Percentiles rank a stretch among this genome's conserved stretches.
These are phyloP conservation scores for Boletus huronensis DNA, from an alignment of 768 basidiomycete species.

Conservation along the genomic window DNA sequence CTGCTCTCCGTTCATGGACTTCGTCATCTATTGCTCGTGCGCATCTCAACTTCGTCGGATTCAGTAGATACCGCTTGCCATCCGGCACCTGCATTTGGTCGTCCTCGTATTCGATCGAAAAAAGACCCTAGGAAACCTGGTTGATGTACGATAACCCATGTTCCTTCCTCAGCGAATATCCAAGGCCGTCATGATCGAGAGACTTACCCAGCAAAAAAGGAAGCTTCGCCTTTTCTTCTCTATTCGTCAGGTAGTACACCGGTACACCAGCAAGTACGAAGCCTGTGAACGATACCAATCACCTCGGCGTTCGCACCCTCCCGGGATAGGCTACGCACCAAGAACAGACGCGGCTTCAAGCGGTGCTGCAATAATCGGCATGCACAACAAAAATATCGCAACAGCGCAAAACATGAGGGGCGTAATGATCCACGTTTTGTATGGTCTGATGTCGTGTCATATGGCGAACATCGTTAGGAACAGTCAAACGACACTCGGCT, in stretches of 20 bases:
- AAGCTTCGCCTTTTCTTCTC: constrained; percentile 39
- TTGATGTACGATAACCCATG: not conserved
- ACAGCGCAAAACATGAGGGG: constrained; percentile 88
- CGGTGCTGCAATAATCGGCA: constrained; percentile 94
- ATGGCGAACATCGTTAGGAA: not conserved
- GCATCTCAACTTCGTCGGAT: constrained; percentile 62
- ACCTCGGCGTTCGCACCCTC: not conserved
- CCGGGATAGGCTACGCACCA: constrained; percentile 44
- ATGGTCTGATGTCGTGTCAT: constrained; percentile 56
- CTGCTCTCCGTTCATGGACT: not conserved
- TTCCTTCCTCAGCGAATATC: not conserved
- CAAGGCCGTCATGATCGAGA: not conserved
- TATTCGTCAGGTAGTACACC: constrained; percentile 76
- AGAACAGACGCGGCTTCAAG: constrained; percentile 83
- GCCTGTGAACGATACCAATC: constrained; percentile 37
- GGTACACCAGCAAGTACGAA: constrained; percentile 80
- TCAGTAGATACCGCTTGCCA: constrained; percentile 79
- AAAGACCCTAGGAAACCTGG: constrained; percentile 42
- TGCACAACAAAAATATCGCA: constrained; percentile 59
- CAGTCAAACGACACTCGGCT: not conserved
- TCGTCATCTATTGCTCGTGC: constrained; percentile 11
- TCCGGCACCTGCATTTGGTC: constrained; percentile 53
- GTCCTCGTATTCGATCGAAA: constrained; percentile 48
- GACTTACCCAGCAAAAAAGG: constrained; percentile 37
- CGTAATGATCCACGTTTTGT: constrained; percentile 88